phyloP scores from a whole-genome alignment of 2,329 filamentous ascomycete species.

The Cytospora mali region DNA sequence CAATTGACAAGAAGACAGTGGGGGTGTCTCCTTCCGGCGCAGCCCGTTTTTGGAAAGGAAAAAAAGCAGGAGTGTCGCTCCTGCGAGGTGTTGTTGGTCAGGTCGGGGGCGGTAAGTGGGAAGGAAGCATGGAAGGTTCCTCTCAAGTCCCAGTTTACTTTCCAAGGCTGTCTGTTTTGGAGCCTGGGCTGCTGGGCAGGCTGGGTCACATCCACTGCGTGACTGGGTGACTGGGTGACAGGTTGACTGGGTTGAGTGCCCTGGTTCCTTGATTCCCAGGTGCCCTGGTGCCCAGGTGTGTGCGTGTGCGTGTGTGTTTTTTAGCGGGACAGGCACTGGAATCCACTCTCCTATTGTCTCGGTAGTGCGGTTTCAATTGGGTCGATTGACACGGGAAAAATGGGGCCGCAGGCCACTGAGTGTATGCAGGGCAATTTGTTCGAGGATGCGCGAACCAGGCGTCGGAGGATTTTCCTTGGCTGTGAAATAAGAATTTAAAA shows the following conservation, averaged over 20 bases:
- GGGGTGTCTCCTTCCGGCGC: constrained; percentile 7
- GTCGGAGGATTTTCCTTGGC: constrained; percentile 22
- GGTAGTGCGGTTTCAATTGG: constrained; percentile 17
- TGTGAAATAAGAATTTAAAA: constrained; percentile 11
- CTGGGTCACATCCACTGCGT: background rate
- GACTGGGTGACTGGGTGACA: too few species aligned
- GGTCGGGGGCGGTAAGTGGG: constrained; percentile 12
- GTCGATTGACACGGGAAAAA: constrained; percentile 4
- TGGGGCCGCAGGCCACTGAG: background rate
- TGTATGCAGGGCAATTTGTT: constrained; percentile 2
- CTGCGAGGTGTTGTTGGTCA: background rate
- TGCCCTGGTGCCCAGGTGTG: background rate
- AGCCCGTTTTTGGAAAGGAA: background rate
- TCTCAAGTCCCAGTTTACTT: constrained; percentile 2
- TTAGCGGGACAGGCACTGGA: constrained; percentile 13
- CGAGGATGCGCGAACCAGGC: constrained; percentile 1
- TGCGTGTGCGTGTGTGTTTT: constrained; percentile 5
- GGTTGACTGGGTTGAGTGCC: background rate
- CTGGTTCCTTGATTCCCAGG: too few species aligned
- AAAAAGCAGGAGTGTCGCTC: background rate
- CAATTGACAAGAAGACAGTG: background rate
- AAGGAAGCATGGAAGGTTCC: background rate
- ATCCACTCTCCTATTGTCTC: constrained; percentile 8
- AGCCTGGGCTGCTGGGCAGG: background rate
- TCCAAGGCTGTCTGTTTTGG: background rate